Evolutionary conservation across 176 grass and related monocot genomes (phyloP), one percentile per base, ranked within the genome.

Genomic region (Carex cristatella): DNA sequence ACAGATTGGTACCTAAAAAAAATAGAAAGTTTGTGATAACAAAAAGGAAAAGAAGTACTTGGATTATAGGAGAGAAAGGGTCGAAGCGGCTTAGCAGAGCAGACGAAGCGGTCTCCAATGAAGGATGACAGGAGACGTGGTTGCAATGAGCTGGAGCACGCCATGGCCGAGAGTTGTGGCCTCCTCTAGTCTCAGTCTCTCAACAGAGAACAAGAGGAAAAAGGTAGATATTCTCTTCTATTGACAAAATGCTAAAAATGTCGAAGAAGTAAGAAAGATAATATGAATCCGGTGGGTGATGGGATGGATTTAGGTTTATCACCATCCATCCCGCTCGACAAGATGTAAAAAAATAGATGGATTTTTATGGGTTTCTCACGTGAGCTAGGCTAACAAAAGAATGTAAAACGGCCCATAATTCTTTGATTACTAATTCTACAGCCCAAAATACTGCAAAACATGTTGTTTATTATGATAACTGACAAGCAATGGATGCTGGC

Each of bases 41-140:
- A 32, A 15, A 5, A 56, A 5, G 19, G 16, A 77, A 77, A 56
- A 71, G 5, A 32, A 13, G 49, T 38, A 65, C 78, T 66, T 55
- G 37, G 18, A 48, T 66, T 44, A 68, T 19, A 31, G 1, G 30
- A 33, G 15, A 63, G 84, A 61, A 10, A n/a, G 51, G 31, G 79
- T 58, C 89, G 58, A 31, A 88, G 30, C 10, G 86, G 80, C 75
- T 72, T 90, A 40, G 86, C 7, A 10, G 91, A 90, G 89, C 85
- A 79, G 46, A 92, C 64, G 37, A 92, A 65, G 74, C 89, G 85
- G 70, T 90, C 88, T 48, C 89, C 93, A 71, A 98, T 76, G 88
- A 98, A 87, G 82, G 89, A 88, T 32, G 93, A 94, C 57, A 95
- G 85, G 13, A 95, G 83, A 69, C 90, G 90, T 78, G 91, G 91